A percentile compares a stretch with the other conserved stretches of the same genome.
phyloP scores from a whole-genome alignment of 2,329 filamentous ascomycete species.

The Colletotrichum sp. region DNA sequence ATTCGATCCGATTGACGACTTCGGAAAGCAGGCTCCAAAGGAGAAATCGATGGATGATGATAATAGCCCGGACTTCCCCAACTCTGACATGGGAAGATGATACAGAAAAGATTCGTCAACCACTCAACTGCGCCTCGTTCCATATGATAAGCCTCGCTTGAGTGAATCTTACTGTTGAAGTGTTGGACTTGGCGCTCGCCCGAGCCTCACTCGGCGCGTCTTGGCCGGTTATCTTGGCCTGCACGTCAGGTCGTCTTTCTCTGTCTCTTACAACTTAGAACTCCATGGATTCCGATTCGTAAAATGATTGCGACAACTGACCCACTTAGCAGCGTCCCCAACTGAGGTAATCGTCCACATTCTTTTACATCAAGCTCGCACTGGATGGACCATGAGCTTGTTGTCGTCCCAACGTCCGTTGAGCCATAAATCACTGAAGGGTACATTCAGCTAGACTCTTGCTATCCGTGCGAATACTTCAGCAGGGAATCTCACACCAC shows the following conservation, averaged over 20 bases:
- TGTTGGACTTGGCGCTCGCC: not conserved
- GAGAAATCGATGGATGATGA: not conserved
- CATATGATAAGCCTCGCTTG: not conserved
- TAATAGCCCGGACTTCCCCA: not conserved
- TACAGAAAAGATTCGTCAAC: not conserved
- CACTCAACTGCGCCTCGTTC: not conserved
- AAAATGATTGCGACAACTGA: not conserved
- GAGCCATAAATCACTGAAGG: fast-evolving
- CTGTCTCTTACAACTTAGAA: not conserved
- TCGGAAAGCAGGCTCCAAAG: not conserved
- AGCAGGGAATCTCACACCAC: not conserved
- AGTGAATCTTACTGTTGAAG: not conserved
- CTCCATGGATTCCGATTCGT: not conserved
- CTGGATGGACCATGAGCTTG: not conserved
- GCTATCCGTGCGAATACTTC: not conserved
- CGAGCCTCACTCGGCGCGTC: not conserved
- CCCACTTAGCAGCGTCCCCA: not conserved
- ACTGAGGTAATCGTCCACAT: not conserved
- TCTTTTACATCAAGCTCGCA: not conserved
- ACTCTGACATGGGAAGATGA: not conserved
- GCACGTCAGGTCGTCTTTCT: not conserved
- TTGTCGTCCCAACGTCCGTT: not conserved
- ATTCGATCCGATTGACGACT: not conserved
- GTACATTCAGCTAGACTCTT: not conserved
- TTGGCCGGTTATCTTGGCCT: not conserved